Conservation (phyloP, 1,139 yeast species). For the Suhomyces chickasaworum region DNA sequence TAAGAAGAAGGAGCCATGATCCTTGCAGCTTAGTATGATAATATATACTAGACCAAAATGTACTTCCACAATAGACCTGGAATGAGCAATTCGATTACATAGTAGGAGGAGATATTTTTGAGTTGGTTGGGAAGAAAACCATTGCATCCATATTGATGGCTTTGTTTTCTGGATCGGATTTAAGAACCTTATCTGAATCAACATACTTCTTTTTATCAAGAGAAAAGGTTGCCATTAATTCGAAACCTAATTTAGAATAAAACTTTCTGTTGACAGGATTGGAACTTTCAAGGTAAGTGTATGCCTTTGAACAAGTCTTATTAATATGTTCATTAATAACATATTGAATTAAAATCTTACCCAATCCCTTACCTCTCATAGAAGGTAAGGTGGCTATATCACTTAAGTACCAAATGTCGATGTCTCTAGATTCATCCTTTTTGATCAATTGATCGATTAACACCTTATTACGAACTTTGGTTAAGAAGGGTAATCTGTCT, state of each 20-base stretch:
- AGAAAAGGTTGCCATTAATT: constrained; percentile 45
- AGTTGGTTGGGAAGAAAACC: constrained; percentile 25
- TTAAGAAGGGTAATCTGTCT: constrained; percentile 37
- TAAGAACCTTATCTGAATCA: constrained; percentile 24
- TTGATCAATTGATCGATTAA: constrained; percentile 20
- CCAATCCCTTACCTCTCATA: constrained; percentile 45
- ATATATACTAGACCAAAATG: constrained; percentile 24
- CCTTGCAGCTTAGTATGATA: constrained; percentile 22
- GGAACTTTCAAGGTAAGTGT: constrained; percentile 49
- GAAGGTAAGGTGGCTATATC: constrained; percentile 44
- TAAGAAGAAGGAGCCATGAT: constrained; percentile 20
- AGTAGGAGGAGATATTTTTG: constrained; percentile 9
- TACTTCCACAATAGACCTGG: constrained; percentile 16
- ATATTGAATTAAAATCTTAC: constrained; percentile 36
- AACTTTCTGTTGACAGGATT: constrained; percentile 53
- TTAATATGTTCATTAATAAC: constrained; percentile 20
- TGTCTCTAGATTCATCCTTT: constrained; percentile 13
- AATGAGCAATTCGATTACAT: constrained; percentile 12
- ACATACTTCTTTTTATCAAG: constrained; percentile 32
- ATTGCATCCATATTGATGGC: constrained; percentile 43
- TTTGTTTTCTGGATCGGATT: constrained; percentile 25
- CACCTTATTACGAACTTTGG: constrained; percentile 33
- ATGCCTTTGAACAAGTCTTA: constrained; percentile 15
- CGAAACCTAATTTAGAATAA: constrained; percentile 51
- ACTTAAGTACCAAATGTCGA: constrained; percentile 41